Evolutionary conservation across 2,329 filamentous ascomycete species (phyloP).

Genomic region (Monosporascus sp.): DNA sequence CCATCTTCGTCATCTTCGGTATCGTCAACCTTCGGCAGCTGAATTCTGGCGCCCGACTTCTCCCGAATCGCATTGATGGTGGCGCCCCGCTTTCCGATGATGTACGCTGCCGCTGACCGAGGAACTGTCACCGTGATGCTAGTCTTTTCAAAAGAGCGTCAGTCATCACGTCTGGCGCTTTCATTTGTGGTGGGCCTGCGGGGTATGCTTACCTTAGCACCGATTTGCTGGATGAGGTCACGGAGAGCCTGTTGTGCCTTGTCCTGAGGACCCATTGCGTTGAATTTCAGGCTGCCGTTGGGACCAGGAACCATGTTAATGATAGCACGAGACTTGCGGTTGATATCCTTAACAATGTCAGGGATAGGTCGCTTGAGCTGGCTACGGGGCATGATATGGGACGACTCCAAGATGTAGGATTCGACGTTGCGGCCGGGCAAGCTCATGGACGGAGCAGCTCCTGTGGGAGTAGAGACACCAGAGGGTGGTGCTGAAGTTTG

Average conservation of each 20-base stretch:
- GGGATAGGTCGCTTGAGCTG: slow-evolving; percentile 80
- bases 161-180: neutral
- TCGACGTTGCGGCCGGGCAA: slow-evolving; percentile 82
- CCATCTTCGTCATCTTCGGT: slow-evolving; percentile 71
- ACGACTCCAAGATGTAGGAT: slow-evolving; percentile 65
- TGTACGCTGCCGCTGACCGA: slow-evolving; percentile 74
- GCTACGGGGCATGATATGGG: slow-evolving; percentile 68
- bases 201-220: slow-evolving; percentile 65
- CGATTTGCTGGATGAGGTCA: slow-evolving; percentile 83
- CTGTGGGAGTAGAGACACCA: slow-evolving; percentile 44
- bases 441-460: slow-evolving; percentile 52
- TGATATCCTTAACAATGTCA: slow-evolving; percentile 87
- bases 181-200: too few relatives aligned
- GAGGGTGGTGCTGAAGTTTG: slow-evolving; percentile 60
- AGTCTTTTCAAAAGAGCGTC: slow-evolving; percentile 26
- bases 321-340: slow-evolving; percentile 82
- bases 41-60: slow-evolving; percentile 82
- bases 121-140: slow-evolving; percentile 75
- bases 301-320: slow-evolving; percentile 72
- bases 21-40: slow-evolving; percentile 78
- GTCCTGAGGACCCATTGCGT: slow-evolving; percentile 77
- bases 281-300: slow-evolving; percentile 71
- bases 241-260: slow-evolving; percentile 82
- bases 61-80: slow-evolving; percentile 88
- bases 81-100: slow-evolving; percentile 87